A percentile compares a stretch with the other conserved stretches of the same genome.
Conservation (phyloP, 139 green algal genomes). For the Spirogloea muscicola region DNA sequence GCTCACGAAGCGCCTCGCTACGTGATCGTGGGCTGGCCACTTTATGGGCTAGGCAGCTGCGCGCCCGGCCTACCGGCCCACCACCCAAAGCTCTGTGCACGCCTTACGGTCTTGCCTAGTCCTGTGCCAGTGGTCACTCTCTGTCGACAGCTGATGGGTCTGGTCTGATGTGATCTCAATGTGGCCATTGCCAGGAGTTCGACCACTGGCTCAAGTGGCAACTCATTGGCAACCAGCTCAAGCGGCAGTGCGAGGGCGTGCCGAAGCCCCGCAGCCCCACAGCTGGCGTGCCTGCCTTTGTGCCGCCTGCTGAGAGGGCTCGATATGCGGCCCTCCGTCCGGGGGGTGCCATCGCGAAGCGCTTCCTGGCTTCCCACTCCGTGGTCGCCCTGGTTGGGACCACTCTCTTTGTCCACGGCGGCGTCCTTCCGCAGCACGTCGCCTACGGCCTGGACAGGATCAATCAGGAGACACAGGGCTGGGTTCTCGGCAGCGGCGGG, state of each 20-base stretch:
- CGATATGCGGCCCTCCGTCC: slow-evolving; percentile 62
- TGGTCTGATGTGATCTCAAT: too few relatives aligned
- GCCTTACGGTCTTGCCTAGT: too few relatives aligned
- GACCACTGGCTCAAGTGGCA: slow-evolving; percentile 4
- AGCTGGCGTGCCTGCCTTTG: background rate
- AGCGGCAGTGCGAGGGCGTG: background rate
- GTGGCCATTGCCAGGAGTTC: slow-evolving; percentile 26
- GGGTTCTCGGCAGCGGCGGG: slow-evolving; percentile 68
- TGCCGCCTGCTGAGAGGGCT: slow-evolving; percentile 23
- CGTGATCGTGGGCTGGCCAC: too few relatives aligned
- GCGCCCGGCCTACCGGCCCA: too few relatives aligned
- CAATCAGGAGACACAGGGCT: slow-evolving; percentile 49
- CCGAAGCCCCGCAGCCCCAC: background rate
- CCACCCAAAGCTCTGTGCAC: too few relatives aligned
- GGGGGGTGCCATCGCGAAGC: slow-evolving; percentile 64
- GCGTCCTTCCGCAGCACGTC: slow-evolving; percentile 83
- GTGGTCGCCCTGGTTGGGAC: slow-evolving; percentile 68
- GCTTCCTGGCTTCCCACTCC: slow-evolving; percentile 81
- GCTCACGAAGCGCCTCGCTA: too few relatives aligned
- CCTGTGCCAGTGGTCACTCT: too few relatives aligned
- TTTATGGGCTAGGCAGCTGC: too few relatives aligned
- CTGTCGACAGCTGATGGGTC: too few relatives aligned
- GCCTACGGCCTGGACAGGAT: slow-evolving; percentile 85
- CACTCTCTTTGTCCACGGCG: slow-evolving; percentile 95
- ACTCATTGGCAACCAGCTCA: slow-evolving; percentile 6